Evolutionary conservation across 2,329 filamentous ascomycete species (phyloP).

Genomic region (Ophiostoma piceae): DNA sequence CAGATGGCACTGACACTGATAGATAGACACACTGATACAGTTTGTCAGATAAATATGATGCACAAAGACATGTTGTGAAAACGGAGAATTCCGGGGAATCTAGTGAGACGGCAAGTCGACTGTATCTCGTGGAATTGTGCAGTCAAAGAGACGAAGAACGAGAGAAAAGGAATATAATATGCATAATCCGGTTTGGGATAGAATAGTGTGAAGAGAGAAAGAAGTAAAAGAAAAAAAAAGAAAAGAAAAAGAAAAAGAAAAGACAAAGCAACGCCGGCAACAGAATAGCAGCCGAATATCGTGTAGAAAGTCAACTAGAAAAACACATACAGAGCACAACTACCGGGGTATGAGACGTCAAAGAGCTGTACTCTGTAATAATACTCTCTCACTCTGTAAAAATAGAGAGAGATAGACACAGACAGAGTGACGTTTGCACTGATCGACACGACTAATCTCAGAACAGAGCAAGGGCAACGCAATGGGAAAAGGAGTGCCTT

Average conservation of each 20-base stretch:
- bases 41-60: no score
- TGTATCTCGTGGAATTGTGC: background rate
- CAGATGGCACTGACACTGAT: background rate
- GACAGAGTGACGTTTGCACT: background rate
- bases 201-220: no score
- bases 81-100: background rate
- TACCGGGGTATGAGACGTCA: background rate
- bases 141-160: background rate
- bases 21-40: background rate
- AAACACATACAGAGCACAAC: background rate
- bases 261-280: background rate
- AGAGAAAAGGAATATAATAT: slow-evolving; percentile 6
- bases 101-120: no score
- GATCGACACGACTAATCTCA: slow-evolving; percentile 9
- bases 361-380: background rate
- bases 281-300: background rate
- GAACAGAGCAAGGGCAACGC: slow-evolving; percentile 3
- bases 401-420: background rate
- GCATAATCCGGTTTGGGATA: background rate
- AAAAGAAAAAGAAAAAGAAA: background rate
- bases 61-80: no score
- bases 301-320: background rate
- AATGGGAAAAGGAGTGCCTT: slow-evolving; percentile 14
- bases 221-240: background rate
- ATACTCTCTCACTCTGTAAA: no score